Evolutionary conservation across 2,329 filamentous ascomycete species (phyloP).

Genomic region (Akanthomyces muscarius): DNA sequence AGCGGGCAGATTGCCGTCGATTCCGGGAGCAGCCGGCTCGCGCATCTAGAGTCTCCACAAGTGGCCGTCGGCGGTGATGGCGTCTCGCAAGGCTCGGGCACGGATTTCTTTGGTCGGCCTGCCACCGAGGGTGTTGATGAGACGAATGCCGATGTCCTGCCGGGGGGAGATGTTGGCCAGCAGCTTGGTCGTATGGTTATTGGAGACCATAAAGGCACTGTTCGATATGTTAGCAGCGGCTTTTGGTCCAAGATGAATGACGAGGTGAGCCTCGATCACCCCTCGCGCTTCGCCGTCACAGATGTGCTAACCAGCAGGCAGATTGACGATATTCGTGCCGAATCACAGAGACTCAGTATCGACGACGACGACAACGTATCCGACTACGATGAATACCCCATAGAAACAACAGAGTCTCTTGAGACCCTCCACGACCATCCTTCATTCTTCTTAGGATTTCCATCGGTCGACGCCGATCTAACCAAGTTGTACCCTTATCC

Average conservation of each 20-base stretch:
- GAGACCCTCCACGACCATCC: slow-evolving; percentile 53
- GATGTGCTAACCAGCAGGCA: slow-evolving; percentile 29
- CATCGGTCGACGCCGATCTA: slow-evolving; percentile 65
- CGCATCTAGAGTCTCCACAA: slow-evolving; percentile 22
- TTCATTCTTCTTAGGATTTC: slow-evolving; percentile 69
- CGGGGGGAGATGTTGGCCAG: slow-evolving; percentile 30
- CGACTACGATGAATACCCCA: slow-evolving; percentile 57
- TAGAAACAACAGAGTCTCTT: slow-evolving; percentile 34
- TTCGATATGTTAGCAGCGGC: slow-evolving; percentile 70
- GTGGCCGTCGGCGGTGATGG: background rate
- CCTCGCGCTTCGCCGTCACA: no score
- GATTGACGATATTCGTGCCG: slow-evolving; percentile 43
- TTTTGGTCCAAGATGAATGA: slow-evolving; percentile 75
- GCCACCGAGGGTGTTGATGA: slow-evolving; percentile 1
- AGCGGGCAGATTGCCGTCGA: slow-evolving; percentile 61
- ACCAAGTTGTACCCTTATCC: slow-evolving; percentile 60
- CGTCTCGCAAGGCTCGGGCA: slow-evolving; percentile 2
- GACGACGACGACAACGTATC: slow-evolving; percentile 46
- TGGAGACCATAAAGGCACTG: slow-evolving; percentile 63
- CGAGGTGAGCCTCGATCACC: slow-evolving; percentile 26
- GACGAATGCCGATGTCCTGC: slow-evolving; percentile 25
- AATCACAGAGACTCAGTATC: slow-evolving; percentile 40
- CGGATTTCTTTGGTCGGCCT: slow-evolving; percentile 11
- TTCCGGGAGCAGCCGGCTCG: slow-evolving; percentile 26
- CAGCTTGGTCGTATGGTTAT: slow-evolving; percentile 66